phyloP scores from a whole-genome alignment of 768 basidiomycete genomes.

The Tylopilus sp. region DNA sequence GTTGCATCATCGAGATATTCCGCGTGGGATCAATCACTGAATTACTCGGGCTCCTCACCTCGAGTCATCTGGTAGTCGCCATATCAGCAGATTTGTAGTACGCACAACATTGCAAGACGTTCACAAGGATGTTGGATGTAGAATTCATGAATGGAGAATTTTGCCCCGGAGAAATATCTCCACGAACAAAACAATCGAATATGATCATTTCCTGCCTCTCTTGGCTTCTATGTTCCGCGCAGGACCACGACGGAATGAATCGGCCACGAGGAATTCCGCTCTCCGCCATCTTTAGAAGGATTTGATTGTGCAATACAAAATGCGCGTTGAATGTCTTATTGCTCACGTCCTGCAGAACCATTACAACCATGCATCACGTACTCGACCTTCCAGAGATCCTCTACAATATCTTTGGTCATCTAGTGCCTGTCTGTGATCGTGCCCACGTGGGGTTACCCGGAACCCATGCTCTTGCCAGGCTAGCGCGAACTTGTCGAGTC shows the following conservation, averaged over 20 bases:
- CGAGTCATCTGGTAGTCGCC: too few species aligned
- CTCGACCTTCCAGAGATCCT: conserved; percentile 1
- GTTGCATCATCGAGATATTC: too few species aligned
- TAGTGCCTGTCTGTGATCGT: not conserved
- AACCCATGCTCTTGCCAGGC: not conserved
- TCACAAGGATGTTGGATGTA: too few species aligned
- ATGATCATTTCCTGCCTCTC: not conserved
- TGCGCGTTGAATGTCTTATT: not conserved
- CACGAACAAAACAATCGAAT: not conserved
- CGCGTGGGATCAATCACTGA: too few species aligned
- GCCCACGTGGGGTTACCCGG: not conserved
- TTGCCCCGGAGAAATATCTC: too few species aligned
- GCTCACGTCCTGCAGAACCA: not conserved
- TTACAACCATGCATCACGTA: not conserved
- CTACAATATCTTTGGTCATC: conserved; percentile 4
- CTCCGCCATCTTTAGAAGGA: not conserved
- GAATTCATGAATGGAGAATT: too few species aligned
- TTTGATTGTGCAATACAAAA: too few species aligned
- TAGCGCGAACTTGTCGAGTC: not conserved
- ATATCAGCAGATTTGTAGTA: too few species aligned
- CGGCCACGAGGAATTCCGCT: not conserved
- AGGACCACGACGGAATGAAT: not conserved
- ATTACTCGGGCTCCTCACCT: too few species aligned
- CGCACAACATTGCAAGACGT: too few species aligned
- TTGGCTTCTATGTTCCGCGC: not conserved